These are phyloP conservation scores for Epichloe bromicola DNA, from an alignment of 2,329 filamentous ascomycete species.

Conservation along the genomic window DNA sequence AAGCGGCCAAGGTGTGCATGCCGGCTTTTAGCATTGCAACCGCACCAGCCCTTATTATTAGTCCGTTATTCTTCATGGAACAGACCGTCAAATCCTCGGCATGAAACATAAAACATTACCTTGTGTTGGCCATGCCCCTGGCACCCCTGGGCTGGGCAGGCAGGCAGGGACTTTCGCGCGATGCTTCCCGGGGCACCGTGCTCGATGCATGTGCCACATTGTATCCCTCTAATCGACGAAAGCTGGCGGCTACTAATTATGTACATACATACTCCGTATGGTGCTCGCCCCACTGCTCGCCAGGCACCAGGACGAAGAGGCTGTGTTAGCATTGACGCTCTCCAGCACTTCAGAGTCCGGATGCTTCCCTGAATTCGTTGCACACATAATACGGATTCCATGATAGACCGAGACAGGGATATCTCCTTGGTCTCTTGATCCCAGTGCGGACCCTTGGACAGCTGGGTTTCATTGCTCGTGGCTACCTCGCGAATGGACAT, in stretches of 20 bases:
- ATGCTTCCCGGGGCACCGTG: slow-evolving; percentile 3
- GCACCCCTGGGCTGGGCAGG: neutral
- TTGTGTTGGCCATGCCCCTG: no score
- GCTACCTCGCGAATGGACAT: neutral
- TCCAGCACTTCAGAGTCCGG: no score
- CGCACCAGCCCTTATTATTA: no score
- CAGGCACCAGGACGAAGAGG: slow-evolving; percentile 3
- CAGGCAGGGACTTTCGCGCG: neutral
- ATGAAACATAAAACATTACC: neutral
- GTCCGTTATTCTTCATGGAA: no score
- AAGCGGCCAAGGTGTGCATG: neutral
- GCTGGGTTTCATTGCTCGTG: neutral
- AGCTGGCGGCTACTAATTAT: neutral
- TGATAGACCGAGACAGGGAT: no score
- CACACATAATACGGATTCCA: no score
- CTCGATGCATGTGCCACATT: neutral
- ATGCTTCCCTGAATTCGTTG: no score
- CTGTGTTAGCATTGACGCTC: neutral
- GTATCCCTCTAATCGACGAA: neutral
- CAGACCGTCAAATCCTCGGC: neutral
- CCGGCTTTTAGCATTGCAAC: neutral
- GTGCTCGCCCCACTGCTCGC: neutral
- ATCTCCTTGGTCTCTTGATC: neutral
- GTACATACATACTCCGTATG: no score
- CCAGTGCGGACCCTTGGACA: neutral